phyloP scores from a whole-genome alignment of 2,329 filamentous ascomycete species.

The Diplodia seriata region DNA sequence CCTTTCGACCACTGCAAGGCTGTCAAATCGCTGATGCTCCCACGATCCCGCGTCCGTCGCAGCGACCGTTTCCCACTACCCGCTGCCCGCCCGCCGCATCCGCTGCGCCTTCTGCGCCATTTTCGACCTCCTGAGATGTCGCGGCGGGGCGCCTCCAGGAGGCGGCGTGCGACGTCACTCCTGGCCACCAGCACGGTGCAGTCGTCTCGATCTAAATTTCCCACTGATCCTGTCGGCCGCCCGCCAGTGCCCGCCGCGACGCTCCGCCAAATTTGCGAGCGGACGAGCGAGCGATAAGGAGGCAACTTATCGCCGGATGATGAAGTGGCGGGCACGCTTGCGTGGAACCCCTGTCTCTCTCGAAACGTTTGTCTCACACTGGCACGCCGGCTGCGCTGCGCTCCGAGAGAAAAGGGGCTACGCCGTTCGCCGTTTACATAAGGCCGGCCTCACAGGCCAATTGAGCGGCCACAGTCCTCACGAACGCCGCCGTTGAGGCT shows the following conservation, averaged over 20 bases:
- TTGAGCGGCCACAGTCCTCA: background rate
- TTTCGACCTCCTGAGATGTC: constrained; percentile 28
- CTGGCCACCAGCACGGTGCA: constrained; percentile 21
- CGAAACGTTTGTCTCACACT: constrained; percentile 32
- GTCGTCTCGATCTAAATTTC: constrained; percentile 23
- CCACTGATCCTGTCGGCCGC: constrained; percentile 3
- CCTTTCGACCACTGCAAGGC: constrained; percentile 18
- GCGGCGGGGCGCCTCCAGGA: constrained; percentile 25
- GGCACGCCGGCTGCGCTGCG: constrained; percentile 10
- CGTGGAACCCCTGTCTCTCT: constrained; percentile 27
- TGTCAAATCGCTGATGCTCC: background rate
- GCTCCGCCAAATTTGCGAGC: constrained; percentile 22
- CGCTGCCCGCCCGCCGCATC: constrained; percentile 16
- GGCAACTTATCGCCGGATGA: constrained; percentile 31
- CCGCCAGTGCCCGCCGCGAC: constrained; percentile 15
- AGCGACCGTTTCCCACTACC: constrained; percentile 13
- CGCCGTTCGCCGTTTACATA: constrained; percentile 32
- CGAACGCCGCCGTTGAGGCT: constrained; percentile 10
- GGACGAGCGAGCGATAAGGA: constrained; percentile 25
- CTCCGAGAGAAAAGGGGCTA: constrained; percentile 28
- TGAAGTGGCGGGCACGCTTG: constrained; percentile 30
- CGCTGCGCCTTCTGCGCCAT: constrained; percentile 21
- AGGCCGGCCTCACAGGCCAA: constrained; percentile 26
- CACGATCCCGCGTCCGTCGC: constrained; percentile 2
- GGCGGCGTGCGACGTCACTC: constrained; percentile 29